Evolutionary conservation across 257 asterid species (phyloP), one percentile per base, ranked within the genome.

Genomic region (Penstemon davidsonii): DNA sequence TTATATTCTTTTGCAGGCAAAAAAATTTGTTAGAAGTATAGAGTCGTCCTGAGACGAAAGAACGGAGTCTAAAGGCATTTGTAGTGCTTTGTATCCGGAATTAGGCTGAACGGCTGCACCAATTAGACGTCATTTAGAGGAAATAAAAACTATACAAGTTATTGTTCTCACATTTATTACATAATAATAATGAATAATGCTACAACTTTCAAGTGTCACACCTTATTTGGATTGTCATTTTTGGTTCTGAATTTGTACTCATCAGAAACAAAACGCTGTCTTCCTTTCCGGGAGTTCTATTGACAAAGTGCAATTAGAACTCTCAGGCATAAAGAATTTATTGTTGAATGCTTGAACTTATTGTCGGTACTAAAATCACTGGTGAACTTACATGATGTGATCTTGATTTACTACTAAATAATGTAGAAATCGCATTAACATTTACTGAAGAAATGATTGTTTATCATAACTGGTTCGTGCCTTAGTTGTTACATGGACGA

Each of bases 1-100:
- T 51, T 61, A 42, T 58, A 66, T 75, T 65, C 61, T 55, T 33
- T 76, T 61, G 56, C 90, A 92, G 98, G 96, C 92, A 4, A 92
- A 89, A 76, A 88, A 82, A 78, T 73, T 87, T 1, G 92, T 91
- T 10, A 75, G 82, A 73, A 80, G 61, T 64, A 45, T 87, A 55
- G 95, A 91, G 77, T 84, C 90, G 6, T 25, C 96, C 76, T 84
- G 74, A 78, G 60, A 43, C 56, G n/a, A 72, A 67, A 66, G 73
- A 70, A 41, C 11, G 43, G 47, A 62, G 62, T 53, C 45, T 52
- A 56, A 49, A 43, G 55, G 55, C 45, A 45, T 42, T 49, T 64
- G 54, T 58, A 60, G 41, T 1, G 52, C 70, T 10, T 19, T 62
- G 13, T 15, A 15, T 7, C 33, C 36, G 46, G 42, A 33, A 7